Evolutionary conservation across 495 filamentous ascomycete species (phyloP), one percentile per base, ranked within the genome.

Genomic region (Lasiosphaeris hirsuta): DNA sequence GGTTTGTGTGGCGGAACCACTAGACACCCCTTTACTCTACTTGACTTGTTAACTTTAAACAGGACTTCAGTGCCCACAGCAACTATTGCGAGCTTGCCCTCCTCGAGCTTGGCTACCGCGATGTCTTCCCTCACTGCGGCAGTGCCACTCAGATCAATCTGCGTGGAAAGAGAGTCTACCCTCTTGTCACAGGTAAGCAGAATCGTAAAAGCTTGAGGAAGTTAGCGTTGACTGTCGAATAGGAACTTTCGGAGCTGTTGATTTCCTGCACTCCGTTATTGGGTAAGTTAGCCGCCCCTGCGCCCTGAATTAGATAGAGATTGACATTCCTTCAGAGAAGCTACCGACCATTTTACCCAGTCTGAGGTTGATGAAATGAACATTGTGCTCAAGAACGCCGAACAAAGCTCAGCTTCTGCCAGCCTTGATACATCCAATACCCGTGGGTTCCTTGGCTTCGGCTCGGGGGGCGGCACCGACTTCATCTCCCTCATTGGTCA

Each of bases 191-290:
- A 10, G 92, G 91, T 36, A 89, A 79, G 10, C 19, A 61, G 14
- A 9, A 6, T 15, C 3, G 14, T 7, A 18, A n/a, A n/a, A n/a
- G n/a, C n/a, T n/a, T n/a, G n/a, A n/a, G n/a, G n/a, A n/a, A n/a
- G n/a, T n/a, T n/a, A n/a, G n/a, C n/a, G n/a, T n/a, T n/a, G n/a
- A n/a, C n/a, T n/a, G n/a, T n/a, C 23, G 23, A 30, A n/a, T 38
- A 64, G 71, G 74, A 8, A 81, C 79, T 2, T 95, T 98, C 72
- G 94, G 94, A 14, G 91, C 86, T 61, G 93, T 97, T 18, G 94
- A 97, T 63, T 98, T 98, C 71, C 79, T 97, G 66, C 94, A 98
- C 70, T 96, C 90, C 0, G 91, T 98, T n/a, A 78, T 97, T 7
- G 94, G 94, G 63, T 69, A 57, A 14, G 61, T 47, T 15, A 11